These are phyloP conservation scores for Cladosporium colombiae DNA, from an alignment of 2,329 filamentous ascomycete species.

Conservation along the genomic window DNA sequence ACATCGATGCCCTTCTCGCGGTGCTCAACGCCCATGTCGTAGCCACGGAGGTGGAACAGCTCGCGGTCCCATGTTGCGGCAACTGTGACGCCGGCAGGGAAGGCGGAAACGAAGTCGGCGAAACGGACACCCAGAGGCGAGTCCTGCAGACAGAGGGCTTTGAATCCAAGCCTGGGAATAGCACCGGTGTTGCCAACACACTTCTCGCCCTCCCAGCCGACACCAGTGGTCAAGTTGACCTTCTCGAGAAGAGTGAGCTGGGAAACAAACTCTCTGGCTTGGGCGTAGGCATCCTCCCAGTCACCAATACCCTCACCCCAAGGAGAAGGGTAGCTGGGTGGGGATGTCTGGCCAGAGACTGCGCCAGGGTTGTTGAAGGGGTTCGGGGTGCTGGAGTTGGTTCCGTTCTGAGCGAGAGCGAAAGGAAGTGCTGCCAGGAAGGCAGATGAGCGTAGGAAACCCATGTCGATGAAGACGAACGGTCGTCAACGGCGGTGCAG, in stretches of 20 bases:
- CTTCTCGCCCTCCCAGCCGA: constrained; percentile 70
- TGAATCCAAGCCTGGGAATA: constrained; percentile 69
- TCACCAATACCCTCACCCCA: constrained; percentile 75
- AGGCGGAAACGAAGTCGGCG: constrained; percentile 78
- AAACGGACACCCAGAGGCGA: constrained; percentile 78
- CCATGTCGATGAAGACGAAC: constrained; percentile 26
- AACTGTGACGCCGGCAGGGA: constrained; percentile 74
- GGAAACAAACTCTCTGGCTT: constrained; percentile 77
- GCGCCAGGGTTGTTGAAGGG: constrained; percentile 33
- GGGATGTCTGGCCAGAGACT: constrained; percentile 46
- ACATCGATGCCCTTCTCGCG: constrained; percentile 74
- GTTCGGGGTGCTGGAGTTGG: constrained; percentile 29
- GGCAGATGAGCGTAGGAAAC: constrained; percentile 25
- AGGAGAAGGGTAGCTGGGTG: constrained; percentile 80
- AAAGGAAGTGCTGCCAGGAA: constrained; percentile 36
- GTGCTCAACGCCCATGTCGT: constrained; percentile 74
- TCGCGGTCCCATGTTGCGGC: constrained; percentile 80
- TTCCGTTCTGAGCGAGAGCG: constrained; percentile 32
- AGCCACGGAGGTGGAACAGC: constrained; percentile 68
- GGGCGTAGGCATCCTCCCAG: constrained; percentile 75
- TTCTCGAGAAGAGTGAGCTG: constrained; percentile 84
- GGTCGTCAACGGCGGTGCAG: constrained; percentile 12
- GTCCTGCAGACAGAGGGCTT: constrained; percentile 81
- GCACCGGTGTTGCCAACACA: constrained; percentile 77
- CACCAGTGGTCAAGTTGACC: constrained; percentile 91